Percentiles rank a stretch among this genome's conserved stretches.
Evolutionary conservation across 2,329 filamentous ascomycete genomes (phyloP).

Genomic region (Monosporascus sp.): DNA sequence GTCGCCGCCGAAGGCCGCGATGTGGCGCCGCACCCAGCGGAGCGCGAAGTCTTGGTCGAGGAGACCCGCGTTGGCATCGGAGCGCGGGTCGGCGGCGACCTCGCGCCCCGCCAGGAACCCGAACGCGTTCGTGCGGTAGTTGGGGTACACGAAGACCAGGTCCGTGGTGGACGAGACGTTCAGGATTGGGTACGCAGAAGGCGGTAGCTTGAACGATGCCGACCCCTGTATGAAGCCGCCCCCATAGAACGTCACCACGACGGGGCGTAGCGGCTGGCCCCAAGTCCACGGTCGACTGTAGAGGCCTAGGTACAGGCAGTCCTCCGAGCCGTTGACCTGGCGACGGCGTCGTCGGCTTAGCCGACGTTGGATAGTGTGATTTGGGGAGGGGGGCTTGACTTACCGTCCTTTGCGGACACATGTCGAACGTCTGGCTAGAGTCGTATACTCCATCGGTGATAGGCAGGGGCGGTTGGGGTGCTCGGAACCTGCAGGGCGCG

Average conservation of each 20-base stretch:
- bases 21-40: constrained; percentile 43
- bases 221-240: constrained; percentile 56
- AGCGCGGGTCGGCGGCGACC: constrained; percentile 35
- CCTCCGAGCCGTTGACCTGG: constrained; percentile 48
- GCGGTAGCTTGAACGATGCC: constrained; percentile 50
- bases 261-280: constrained; percentile 43
- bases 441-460: constrained; percentile 48
- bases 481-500: constrained; percentile 44
- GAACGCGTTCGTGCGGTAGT: constrained; percentile 54
- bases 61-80: constrained; percentile 47
- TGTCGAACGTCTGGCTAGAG: constrained; percentile 49
- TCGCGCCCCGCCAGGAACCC: constrained; percentile 48
- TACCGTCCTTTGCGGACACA: constrained; percentile 53
- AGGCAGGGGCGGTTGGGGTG: constrained; percentile 48
- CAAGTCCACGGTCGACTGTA: constrained; percentile 52
- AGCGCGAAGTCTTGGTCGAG: constrained; percentile 46
- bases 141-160: constrained; percentile 39
- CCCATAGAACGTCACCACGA: constrained; percentile 56
- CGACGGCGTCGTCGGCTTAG: not conserved
- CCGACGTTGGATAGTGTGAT: not conserved
- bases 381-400: not conserved
- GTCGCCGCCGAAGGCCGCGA: constrained; percentile 44
- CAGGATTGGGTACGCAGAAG: constrained; percentile 51
- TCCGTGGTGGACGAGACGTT: constrained; percentile 48
- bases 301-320: constrained; percentile 56